Percentiles rank a stretch among this genome's conserved stretches.
These are phyloP conservation scores for Globisporangium takayamanum DNA, from an alignment of 352 stramenopile species.

Conservation along the genomic window DNA sequence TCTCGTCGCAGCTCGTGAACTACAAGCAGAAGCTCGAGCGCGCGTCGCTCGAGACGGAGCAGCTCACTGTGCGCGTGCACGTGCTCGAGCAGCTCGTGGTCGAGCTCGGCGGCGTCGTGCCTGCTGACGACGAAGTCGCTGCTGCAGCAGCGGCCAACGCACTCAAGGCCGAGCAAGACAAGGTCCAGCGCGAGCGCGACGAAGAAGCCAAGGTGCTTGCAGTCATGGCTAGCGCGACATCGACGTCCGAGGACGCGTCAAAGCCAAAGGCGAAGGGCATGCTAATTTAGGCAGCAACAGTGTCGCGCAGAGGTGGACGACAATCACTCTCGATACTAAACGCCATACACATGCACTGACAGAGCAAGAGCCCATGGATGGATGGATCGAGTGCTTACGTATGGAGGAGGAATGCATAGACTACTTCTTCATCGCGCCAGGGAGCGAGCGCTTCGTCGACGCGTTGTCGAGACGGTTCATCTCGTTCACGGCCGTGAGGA, in stretches of 20 bases:
- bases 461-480: conserved; percentile 92
- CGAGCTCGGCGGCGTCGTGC: conserved; percentile 47
- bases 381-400: conserved; percentile 3
- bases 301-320: neutral
- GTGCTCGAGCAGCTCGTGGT: conserved; percentile 60
- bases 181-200: conserved; percentile 33
- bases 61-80: conserved; percentile 42
- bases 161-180: conserved; percentile 26
- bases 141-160: conserved; percentile 18
- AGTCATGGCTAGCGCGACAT: conserved; percentile 8
- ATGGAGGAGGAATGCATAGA: neutral
- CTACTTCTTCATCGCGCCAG: conserved; percentile 66
- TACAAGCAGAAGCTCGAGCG: conserved; percentile 61
- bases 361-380: neutral
- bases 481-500: conserved; percentile 96
- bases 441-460: conserved; percentile 72
- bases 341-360: neutral
- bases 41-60: conserved; percentile 26
- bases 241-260: conserved; percentile 18
- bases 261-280: conserved; percentile 36
- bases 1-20: conserved; percentile 77
- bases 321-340: neutral
- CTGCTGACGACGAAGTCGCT: conserved; percentile 42
- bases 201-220: conserved; percentile 40
- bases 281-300: conserved; percentile 46